Evolutionary conservation across 225 moss, liverwort and hornwort species (phyloP).

Genomic region (Polytrichum formosum): DNA sequence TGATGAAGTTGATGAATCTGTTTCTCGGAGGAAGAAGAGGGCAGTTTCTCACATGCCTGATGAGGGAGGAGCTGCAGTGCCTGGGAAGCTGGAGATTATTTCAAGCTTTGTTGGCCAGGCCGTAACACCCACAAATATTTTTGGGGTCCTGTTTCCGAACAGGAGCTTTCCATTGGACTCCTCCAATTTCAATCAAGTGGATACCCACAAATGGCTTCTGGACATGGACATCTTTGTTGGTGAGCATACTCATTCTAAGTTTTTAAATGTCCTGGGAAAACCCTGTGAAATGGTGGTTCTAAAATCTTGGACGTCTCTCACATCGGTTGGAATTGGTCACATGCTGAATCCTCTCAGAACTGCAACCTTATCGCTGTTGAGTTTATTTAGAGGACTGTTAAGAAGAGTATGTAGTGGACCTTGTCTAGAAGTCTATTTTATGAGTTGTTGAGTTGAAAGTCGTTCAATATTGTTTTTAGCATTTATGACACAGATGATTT

Average conservation of each 20-base stretch:
- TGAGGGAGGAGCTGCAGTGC: constrained; percentile 5
- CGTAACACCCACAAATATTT: constrained; percentile 46
- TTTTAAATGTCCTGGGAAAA: not conserved
- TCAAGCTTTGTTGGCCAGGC: constrained; percentile 52
- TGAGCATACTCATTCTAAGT: constrained; percentile 13
- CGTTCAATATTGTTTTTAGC: too few species aligned
- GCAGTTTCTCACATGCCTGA: constrained; percentile 35
- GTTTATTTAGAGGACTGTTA: not conserved
- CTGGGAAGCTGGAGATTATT: constrained; percentile 32
- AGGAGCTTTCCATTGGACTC: constrained; percentile 71
- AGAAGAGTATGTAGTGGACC: too few species aligned
- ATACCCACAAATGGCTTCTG: constrained; percentile 61
- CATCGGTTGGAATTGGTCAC: constrained; percentile 8
- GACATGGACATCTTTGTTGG: constrained; percentile 75
- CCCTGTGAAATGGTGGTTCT: not conserved
- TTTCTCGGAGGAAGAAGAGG: constrained; percentile 56
- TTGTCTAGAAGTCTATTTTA: too few species aligned
- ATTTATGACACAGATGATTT: too few species aligned
- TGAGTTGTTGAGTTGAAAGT: too few species aligned
- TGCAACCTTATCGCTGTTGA: not conserved
- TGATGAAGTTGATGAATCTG: constrained; percentile 51
- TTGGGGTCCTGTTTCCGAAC: constrained; percentile 72
- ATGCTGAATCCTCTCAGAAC: not conserved
- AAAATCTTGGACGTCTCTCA: not conserved
- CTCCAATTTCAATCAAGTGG: constrained; percentile 72